These are phyloP conservation scores for Thymus mandschuricus DNA, from an alignment of 257 asterid species.

Conservation along the genomic window DNA sequence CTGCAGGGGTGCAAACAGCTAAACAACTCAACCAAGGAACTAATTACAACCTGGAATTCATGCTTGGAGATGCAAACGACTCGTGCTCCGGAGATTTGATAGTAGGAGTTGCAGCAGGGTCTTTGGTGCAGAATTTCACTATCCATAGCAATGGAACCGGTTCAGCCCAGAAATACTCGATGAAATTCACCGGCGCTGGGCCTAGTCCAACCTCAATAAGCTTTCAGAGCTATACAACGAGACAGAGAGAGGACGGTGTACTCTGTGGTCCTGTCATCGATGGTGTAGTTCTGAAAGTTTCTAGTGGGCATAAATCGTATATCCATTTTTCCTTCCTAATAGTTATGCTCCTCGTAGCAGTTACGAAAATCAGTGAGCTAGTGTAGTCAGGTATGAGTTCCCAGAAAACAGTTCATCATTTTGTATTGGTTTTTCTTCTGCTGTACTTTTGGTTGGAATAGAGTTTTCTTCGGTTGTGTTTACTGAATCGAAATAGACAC, in stretches of 20 bases:
- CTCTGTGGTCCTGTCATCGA: slow-evolving; percentile 67
- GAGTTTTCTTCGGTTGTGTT: not conserved
- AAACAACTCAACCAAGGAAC: slow-evolving; percentile 45
- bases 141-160: slow-evolving; percentile 58
- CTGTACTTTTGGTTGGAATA: slow-evolving; percentile 10
- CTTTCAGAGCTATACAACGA: slow-evolving; percentile 52
- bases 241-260: slow-evolving; percentile 47
- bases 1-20: slow-evolving; percentile 59
- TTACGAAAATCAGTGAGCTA: slow-evolving; percentile 31
- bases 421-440: not conserved
- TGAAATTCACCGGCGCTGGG: slow-evolving; percentile 43
- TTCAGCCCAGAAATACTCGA: slow-evolving; percentile 45
- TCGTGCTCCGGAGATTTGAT: slow-evolving; percentile 57
- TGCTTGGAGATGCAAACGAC: slow-evolving; percentile 69
- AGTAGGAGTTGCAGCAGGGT: slow-evolving; percentile 59
- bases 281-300: slow-evolving; percentile 43
- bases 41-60: slow-evolving; percentile 50
- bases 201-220: slow-evolving; percentile 44
- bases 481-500: not conserved
- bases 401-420: not conserved
- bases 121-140: slow-evolving; percentile 50
- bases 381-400: not conserved
- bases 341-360: slow-evolving; percentile 34
- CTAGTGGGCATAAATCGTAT: slow-evolving; percentile 31
- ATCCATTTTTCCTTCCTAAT: slow-evolving; percentile 27